These are phyloP conservation scores for Fonsecaea monophora DNA, from an alignment of 2,329 filamentous ascomycete species.

Conservation along the genomic window DNA sequence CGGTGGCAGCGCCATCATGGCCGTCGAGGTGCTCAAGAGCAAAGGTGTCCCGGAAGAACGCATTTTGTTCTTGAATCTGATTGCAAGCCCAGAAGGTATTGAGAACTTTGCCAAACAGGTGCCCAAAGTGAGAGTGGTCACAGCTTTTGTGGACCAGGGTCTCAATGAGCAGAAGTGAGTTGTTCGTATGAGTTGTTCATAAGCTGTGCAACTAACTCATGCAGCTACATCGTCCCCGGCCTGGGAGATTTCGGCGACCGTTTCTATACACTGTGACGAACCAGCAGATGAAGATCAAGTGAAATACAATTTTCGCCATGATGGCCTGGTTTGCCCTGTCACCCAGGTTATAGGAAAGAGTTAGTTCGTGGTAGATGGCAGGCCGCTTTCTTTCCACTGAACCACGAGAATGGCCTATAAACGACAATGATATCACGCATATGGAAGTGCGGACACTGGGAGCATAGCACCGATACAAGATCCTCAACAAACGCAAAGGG, in stretches of 20 bases:
- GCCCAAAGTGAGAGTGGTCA: conserved; percentile 88
- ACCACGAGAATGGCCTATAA: neutral
- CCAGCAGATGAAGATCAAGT: neutral
- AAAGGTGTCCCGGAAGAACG: conserved; percentile 92
- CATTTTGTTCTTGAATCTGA: conserved; percentile 95
- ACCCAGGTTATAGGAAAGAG: neutral
- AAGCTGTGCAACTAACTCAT: conserved; percentile 15
- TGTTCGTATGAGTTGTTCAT: neutral
- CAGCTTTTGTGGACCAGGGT: conserved; percentile 95
- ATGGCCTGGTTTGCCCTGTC: neutral
- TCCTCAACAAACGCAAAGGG: neutral
- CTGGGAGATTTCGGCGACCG: conserved; percentile 50
- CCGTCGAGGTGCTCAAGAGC: conserved; percentile 87
- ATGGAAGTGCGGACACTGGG: neutral
- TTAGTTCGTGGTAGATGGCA: neutral
- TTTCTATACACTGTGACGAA: conserved; percentile 35
- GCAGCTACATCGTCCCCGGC: conserved; percentile 47
- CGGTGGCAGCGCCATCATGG: conserved; percentile 94
- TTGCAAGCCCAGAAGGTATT: conserved; percentile 94
- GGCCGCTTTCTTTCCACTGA: neutral
- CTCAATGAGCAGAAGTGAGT: conserved; percentile 95
- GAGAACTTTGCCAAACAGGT: conserved; percentile 87
- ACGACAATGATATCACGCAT: neutral
- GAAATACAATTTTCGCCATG: neutral
- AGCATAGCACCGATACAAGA: neutral